phyloP scores from a whole-genome alignment of 176 grass and related monocot species.

The Ensete glaucum region DNA sequence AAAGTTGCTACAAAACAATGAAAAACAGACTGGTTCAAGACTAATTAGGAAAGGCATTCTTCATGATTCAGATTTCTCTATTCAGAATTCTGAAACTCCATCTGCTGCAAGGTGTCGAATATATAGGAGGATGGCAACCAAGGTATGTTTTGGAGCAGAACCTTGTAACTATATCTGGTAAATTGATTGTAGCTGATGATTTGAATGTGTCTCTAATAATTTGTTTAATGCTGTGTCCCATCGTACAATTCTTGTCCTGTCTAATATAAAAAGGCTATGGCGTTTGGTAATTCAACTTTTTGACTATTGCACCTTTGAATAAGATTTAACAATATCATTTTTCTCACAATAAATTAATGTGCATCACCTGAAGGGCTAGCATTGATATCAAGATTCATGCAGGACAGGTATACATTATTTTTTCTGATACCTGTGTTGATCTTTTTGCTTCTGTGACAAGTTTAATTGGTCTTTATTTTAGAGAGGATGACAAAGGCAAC shows the following conservation, averaged over 20 bases:
- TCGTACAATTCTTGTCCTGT: no score
- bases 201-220: neutral
- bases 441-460: no score
- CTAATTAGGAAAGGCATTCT: slow-evolving; percentile 55
- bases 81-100: slow-evolving; percentile 29
- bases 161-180: no score
- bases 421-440: neutral
- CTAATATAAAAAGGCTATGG: no score
- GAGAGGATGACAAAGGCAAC: neutral
- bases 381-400: neutral
- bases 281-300: no score
- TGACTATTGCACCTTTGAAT: no score
- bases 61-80: slow-evolving; percentile 24
- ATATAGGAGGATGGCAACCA: slow-evolving; percentile 65
- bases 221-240: neutral
- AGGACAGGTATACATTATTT: neutral
- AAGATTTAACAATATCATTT: neutral
- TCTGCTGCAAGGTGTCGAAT: slow-evolving; percentile 62
- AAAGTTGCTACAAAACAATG: slow-evolving; percentile 58
- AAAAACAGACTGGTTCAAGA: slow-evolving; percentile 61
- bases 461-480: no score
- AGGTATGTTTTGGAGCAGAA: slow-evolving; percentile 32
- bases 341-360: neutral
- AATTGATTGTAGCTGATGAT: no score
- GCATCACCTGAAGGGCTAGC: neutral